phyloP scores from a whole-genome alignment of 768 basidiomycete genomes.

The Naematelia aurantialba region DNA sequence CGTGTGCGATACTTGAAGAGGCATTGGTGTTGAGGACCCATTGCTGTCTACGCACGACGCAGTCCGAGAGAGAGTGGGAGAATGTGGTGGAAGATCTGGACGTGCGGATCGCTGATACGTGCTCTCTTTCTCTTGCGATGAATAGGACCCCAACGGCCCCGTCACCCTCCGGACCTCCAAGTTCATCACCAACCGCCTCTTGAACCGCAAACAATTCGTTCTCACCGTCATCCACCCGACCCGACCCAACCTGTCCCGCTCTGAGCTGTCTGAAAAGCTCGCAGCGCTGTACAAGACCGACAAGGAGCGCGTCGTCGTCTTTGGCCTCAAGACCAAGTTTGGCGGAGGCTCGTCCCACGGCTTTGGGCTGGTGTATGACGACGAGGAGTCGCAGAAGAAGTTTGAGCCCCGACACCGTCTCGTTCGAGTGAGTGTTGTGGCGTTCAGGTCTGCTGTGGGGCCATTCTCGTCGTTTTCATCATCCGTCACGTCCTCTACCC shows the following conservation, averaged over 20 bases:
- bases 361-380: slow-evolving; percentile 96
- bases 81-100: neutral
- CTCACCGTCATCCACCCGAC: slow-evolving; percentile 73
- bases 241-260: slow-evolving; percentile 86
- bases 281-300: slow-evolving; percentile 88
- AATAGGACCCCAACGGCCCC: slow-evolving; percentile 57
- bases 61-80: neutral
- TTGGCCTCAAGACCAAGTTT: slow-evolving; percentile 89
- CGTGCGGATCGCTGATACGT: slow-evolving; percentile 5
- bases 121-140: neutral
- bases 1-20: neutral
- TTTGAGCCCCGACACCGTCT: slow-evolving; percentile 96
- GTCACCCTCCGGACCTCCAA: slow-evolving; percentile 97
- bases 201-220: slow-evolving; percentile 92
- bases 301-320: slow-evolving; percentile 83
- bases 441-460: no score
- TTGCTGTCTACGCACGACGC: neutral
- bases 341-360: slow-evolving; percentile 98
- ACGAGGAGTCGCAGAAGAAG: slow-evolving; percentile 88
- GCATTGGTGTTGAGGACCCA: no score
- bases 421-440: slow-evolving; percentile 68
- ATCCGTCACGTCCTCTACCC: no score
- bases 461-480: no score
- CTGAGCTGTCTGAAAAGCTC: slow-evolving; percentile 88
- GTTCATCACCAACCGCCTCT: slow-evolving; percentile 98